phyloP scores from a whole-genome alignment of 2,329 filamentous ascomycete species.

The Aspergillus sp. region DNA sequence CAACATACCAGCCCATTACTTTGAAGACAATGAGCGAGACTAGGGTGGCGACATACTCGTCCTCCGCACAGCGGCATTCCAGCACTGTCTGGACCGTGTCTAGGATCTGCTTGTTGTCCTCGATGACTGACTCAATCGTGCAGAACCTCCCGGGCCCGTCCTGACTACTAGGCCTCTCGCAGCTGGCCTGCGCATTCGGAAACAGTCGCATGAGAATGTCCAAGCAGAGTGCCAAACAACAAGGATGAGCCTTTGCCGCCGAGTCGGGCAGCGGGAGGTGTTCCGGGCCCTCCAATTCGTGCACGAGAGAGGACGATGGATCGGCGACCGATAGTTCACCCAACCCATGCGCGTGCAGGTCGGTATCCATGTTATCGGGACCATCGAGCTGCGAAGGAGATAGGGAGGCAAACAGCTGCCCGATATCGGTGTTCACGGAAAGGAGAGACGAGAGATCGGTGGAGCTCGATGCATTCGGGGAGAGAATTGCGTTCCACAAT shows the following conservation, averaged over 20 bases:
- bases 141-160: not conserved
- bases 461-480: not conserved
- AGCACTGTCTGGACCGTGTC: not conserved
- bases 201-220: not conserved
- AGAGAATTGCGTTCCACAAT: not conserved
- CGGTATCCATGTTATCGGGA: not conserved
- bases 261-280: not conserved
- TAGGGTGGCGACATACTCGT: not conserved
- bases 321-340: not conserved
- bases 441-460: not conserved
- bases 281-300: not conserved
- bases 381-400: not conserved
- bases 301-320: not conserved
- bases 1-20: not conserved
- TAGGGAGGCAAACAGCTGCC: not conserved
- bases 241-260: not conserved
- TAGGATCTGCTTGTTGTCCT: not conserved
- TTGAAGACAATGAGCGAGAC: not conserved
- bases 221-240: not conserved
- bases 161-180: not conserved
- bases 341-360: not conserved
- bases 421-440: not conserved
- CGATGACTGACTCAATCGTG: slow-evolving; percentile 1
- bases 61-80: not conserved
- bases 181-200: not conserved